Evolutionary conservation across 1,284 basidiomycete genomes (phyloP).

Genomic region (Leccinum pallidistipes): DNA sequence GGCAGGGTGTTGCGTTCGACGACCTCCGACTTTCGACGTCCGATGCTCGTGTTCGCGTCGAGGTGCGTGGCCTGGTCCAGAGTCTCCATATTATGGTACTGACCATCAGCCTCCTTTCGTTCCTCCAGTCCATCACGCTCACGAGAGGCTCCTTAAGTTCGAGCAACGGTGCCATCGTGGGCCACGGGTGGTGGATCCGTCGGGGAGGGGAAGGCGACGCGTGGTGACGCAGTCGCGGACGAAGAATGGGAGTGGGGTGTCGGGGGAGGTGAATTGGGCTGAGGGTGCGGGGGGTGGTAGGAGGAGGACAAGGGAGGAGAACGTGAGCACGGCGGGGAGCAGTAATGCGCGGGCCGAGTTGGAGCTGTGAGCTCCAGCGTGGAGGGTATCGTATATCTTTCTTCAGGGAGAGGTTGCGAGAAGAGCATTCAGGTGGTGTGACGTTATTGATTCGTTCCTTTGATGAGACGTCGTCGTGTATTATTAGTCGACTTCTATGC

Average conservation of each 20-base stretch:
- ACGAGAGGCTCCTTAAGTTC: no score
- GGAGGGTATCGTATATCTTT: neutral
- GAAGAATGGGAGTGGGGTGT: neutral
- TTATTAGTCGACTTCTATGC: neutral
- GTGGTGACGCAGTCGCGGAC: conserved; percentile 8
- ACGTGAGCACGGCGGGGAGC: conserved; percentile 15
- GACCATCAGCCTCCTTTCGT: no score
- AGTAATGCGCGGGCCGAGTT: conserved; percentile 25
- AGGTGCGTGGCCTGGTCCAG: no score
- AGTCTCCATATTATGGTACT: no score
- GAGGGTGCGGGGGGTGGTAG: neutral
- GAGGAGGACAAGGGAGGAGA: neutral
- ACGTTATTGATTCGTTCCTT: neutral
- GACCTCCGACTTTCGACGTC: no score
- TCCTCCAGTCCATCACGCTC: no score
- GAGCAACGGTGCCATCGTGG: no score
- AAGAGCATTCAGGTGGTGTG: neutral
- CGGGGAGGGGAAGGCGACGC: conserved; percentile 35
- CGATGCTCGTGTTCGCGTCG: no score
- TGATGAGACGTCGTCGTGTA: neutral
- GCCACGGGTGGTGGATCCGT: conserved; percentile 35
- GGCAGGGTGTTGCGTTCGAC: no score
- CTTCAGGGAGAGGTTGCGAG: neutral
- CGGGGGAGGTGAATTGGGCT: conserved; percentile 23
- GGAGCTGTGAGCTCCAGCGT: conserved; percentile 13